These are phyloP conservation scores for Ligustrum vulgare DNA, from an alignment of 257 asterid genomes.

Conservation along the genomic window DNA sequence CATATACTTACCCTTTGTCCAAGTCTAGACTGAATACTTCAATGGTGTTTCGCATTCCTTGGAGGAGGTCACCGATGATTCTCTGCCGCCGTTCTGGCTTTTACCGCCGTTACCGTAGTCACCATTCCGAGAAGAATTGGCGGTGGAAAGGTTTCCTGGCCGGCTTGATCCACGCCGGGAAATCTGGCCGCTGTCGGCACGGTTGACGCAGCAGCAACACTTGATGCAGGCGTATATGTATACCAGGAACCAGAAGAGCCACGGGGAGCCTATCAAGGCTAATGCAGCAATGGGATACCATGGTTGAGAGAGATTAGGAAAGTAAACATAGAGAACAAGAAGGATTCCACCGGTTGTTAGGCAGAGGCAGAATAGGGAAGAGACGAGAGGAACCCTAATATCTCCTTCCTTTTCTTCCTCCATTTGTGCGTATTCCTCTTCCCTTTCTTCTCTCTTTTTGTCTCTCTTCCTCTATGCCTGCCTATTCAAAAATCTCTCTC, in stretches of 20 bases:
- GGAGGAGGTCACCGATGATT: conserved; percentile 22
- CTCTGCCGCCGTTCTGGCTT: conserved; percentile 9
- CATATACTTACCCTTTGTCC: background rate
- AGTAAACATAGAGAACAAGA: conserved; percentile 31
- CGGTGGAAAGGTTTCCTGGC: background rate
- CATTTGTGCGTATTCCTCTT: conserved; percentile 6
- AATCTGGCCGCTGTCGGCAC: conserved; percentile 8
- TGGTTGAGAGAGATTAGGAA: conserved; percentile 28
- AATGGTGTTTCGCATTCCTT: conserved; percentile 38
- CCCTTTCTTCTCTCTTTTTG: background rate
- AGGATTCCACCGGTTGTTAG: conserved; percentile 36
- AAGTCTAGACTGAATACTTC: background rate
- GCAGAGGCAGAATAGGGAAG: conserved; percentile 31
- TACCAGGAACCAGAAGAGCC: conserved; percentile 38
- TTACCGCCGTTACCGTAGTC: background rate
- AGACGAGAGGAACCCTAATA: conserved; percentile 37
- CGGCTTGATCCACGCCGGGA: background rate
- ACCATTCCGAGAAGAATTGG: conserved; percentile 3
- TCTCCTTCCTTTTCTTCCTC: conserved; percentile 39
- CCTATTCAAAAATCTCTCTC: conserved; percentile 3
- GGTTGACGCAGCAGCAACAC: background rate
- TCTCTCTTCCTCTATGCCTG: background rate
- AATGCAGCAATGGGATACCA: conserved; percentile 40
- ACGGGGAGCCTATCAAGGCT: conserved; percentile 34
- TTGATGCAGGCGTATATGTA: conserved; percentile 36